Evolutionary conservation across 257 asterid genomes (phyloP), one percentile per base, ranked within the genome.

Genomic region (Cinchona pubescens): DNA sequence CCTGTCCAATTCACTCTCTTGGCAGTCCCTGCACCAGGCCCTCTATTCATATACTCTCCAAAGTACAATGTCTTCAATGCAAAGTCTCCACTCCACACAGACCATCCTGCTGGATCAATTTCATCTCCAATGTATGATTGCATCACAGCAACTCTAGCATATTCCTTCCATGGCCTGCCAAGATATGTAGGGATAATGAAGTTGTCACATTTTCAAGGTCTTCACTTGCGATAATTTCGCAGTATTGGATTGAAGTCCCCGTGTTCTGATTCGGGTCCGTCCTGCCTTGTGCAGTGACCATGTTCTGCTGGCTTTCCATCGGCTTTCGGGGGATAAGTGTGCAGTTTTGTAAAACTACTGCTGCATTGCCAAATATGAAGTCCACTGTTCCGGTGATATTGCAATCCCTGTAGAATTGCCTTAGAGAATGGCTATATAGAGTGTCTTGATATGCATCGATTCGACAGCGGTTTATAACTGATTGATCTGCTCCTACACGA

Each of bases 211-310:
- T 87, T 19, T 74, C 72, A 11, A 89, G 85, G 43, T 87, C 87
- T 0, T 38, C 27, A 23, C 85, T 76, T 0, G 94, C 82, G 21
- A 34, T 67, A 69, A 89, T 76, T 3, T 78, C 67, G 16, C 86
- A 85, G 40, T 74, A 68, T 5, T 89, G 94, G 79, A 89, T 83
- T 0, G 92, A 81, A 5, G 79, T 85, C 14, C 94, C 94, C 4
- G 92, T 89, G 78, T 79, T 85, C 82, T 89, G 92, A 45, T 87
- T 87, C 60, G 84, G 90, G 66, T 89, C 92, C 4, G 65, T 75
- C 23, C 92, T 74, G n/a, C 92, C 92, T 78, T 87, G 94, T 32
- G 94, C 94, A 2, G 94, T 89, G 43, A 85, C 85, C 87, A 84
- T 87, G 87, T 89, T 87, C 48, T 84, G 38, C 76, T 89, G 94